Evolutionary conservation across 164 flowering plant species (phyloP).

Genomic region (Nymphaea thermarum): DNA sequence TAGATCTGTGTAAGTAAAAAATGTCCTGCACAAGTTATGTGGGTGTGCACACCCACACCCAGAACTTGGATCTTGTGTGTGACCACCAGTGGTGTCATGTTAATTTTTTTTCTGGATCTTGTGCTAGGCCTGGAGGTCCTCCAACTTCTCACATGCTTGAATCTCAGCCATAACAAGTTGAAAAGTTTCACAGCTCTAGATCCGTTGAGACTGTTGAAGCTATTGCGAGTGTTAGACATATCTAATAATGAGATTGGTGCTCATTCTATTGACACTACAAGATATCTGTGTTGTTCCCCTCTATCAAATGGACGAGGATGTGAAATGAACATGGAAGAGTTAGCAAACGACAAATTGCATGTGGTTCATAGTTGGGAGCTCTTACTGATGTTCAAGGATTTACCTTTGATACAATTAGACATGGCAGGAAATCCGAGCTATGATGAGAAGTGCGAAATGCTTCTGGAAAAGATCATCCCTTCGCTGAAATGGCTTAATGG

Average conservation of each 20-base stretch:
- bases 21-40: too few species aligned
- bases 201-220: conserved; percentile 49
- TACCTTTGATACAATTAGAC: conserved; percentile 56
- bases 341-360: conserved; percentile 10
- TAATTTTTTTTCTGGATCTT: not conserved
- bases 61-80: not conserved
- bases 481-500: conserved; percentile 61
- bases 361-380: conserved; percentile 48
- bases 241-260: conserved; percentile 75
- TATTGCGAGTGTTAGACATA: conserved; percentile 49
- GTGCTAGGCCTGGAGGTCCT: conserved; percentile 70
- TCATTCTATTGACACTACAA: conserved; percentile 63
- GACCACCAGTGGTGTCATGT: not conserved
- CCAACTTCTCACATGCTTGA: conserved; percentile 67
- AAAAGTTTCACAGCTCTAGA: conserved; percentile 61
- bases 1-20: too few species aligned
- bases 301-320: conserved; percentile 34
- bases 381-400: conserved; percentile 31
- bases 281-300: conserved; percentile 69
- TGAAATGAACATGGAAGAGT: conserved; percentile 20
- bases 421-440: conserved; percentile 46
- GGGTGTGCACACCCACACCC: too few species aligned
- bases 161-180: conserved; percentile 60
- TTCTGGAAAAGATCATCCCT: conserved; percentile 41
- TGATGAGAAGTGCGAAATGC: conserved; percentile 30